Conservation (phyloP, 1,284 basidiomycete species). For the Ganoderma leucocontextum region DNA sequence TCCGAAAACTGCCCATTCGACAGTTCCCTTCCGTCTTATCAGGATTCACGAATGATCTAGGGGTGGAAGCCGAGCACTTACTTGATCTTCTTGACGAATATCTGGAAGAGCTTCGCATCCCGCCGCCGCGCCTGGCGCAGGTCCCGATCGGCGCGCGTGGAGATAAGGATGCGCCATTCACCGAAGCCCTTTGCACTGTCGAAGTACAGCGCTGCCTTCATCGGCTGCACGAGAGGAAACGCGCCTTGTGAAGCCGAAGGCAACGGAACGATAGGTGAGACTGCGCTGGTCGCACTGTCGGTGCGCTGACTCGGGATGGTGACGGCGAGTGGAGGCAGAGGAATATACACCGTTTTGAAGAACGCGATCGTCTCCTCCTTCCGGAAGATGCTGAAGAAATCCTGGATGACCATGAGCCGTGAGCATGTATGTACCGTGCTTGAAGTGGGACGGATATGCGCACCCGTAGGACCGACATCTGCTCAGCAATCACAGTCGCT, state of each 20-base stretch:
- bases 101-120: slow-evolving; percentile 53
- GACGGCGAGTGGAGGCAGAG: neutral
- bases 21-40: slow-evolving; percentile 54
- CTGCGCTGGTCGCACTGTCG: neutral
- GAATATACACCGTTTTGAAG: neutral
- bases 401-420: neutral
- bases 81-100: slow-evolving; percentile 69
- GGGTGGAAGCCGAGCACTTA: slow-evolving; percentile 32
- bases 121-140: slow-evolving; percentile 50
- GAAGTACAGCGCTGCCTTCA: slow-evolving; percentile 59
- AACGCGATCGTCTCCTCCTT: neutral
- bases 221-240: slow-evolving; percentile 56
- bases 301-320: neutral
- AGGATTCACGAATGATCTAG: slow-evolving; percentile 9
- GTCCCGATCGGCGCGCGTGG: slow-evolving; percentile 52
- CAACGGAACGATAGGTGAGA: neutral
- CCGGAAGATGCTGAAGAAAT: neutral
- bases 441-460: neutral
- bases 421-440: neutral
- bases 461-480: neutral
- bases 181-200: slow-evolving; percentile 61
- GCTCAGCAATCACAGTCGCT: slow-evolving; percentile 25
- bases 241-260: slow-evolving; percentile 24
- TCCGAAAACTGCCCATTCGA: slow-evolving; percentile 73
- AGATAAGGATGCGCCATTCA: slow-evolving; percentile 60